Conservation (phyloP, 345 rosid genomes). For the Diplotaxis tenuifolia region DNA sequence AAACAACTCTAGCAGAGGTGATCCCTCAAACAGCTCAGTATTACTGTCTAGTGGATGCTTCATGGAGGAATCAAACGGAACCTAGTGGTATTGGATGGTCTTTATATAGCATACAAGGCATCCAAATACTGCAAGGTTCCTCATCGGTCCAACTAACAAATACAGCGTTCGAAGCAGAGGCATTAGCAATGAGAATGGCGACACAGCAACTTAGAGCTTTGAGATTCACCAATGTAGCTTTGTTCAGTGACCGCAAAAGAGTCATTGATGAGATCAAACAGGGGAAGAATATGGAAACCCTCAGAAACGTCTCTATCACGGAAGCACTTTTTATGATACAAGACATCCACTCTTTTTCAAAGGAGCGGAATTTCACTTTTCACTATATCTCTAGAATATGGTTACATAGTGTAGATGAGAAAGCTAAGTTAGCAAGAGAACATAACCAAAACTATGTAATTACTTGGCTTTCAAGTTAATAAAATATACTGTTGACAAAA, state of each 20-base stretch:
- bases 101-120: neutral
- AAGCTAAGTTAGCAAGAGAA: neutral
- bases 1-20: neutral
- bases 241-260: neutral
- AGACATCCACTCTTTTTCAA: neutral
- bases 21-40: neutral
- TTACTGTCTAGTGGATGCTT: neutral
- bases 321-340: too few species aligned
- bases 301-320: neutral
- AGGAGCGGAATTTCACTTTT: neutral
- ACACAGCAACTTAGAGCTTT: neutral
- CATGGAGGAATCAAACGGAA: neutral
- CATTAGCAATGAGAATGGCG: neutral
- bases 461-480: neutral
- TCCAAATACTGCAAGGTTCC: neutral
- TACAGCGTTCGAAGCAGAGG: neutral
- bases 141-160: neutral
- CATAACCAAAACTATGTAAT: neutral
- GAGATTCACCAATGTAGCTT: neutral
- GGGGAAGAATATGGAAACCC: neutral
- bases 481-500: neutral
- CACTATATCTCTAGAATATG: neutral
- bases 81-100: neutral
- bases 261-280: neutral
- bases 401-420: neutral